Conservation (phyloP, 805 yeast genomes). For the Monosporozyma servazzii region DNA sequence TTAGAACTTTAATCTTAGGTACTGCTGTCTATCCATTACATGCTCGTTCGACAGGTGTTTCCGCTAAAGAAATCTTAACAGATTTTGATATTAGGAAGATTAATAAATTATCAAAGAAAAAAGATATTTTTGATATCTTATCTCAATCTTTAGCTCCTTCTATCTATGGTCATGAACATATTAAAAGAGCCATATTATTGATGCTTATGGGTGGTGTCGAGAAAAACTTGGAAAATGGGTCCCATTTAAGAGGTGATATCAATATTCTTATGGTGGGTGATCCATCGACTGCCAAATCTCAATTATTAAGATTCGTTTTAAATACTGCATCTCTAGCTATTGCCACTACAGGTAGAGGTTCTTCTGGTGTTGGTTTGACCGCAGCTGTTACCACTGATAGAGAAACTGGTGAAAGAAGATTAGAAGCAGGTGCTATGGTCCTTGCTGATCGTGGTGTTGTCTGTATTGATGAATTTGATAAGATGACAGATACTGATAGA, state of each 20-base stretch:
- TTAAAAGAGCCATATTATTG: slow-evolving; percentile 81
- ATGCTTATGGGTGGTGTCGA: slow-evolving; percentile 93
- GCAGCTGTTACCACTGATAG: slow-evolving; percentile 96
- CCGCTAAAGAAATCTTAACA: slow-evolving; percentile 56
- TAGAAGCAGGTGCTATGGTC: slow-evolving; percentile 99
- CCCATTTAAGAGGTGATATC: slow-evolving; percentile 96
- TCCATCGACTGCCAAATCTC: slow-evolving; percentile 97
- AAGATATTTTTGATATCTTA: slow-evolving; percentile 65
- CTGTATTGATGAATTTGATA: slow-evolving; percentile 97
- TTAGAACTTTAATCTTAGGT: slow-evolving; percentile 75
- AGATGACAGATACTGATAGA: slow-evolving; percentile 93
- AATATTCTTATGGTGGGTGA: slow-evolving; percentile 96
- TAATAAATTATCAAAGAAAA: slow-evolving; percentile 62
- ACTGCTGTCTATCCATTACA: slow-evolving; percentile 85
- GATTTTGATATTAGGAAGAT: slow-evolving; percentile 82
- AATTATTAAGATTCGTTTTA: slow-evolving; percentile 84
- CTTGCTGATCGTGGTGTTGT: slow-evolving; percentile 95
- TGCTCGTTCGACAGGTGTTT: slow-evolving; percentile 79
- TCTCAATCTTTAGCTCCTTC: slow-evolving; percentile 91
- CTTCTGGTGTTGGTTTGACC: slow-evolving; percentile 99
- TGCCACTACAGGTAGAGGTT: slow-evolving; percentile 98
- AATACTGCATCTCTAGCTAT: slow-evolving; percentile 93
- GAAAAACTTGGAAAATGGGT: slow-evolving; percentile 86
- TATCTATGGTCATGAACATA: slow-evolving; percentile 84
- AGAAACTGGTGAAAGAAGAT: slow-evolving; percentile 92